A percentile compares a stretch with the other conserved stretches of the same genome.
phyloP scores from a whole-genome alignment of 768 basidiomycete genomes.

The Artomyces pyxidatus region DNA sequence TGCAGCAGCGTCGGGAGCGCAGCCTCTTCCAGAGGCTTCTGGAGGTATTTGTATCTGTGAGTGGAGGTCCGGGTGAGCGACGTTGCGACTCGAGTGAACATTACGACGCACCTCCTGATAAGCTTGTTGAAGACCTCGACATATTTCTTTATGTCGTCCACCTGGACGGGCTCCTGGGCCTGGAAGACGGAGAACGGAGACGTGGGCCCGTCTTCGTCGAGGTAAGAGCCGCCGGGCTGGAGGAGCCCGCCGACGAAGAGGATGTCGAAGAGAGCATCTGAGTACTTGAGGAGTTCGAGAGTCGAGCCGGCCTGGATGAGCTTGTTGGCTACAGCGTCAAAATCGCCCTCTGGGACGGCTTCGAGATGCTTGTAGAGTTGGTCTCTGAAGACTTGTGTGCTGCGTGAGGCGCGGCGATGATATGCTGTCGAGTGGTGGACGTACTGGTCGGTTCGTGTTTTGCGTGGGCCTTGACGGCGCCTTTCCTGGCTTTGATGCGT shows the following conservation, averaged over 20 bases:
- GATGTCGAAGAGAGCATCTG: conserved; percentile 93
- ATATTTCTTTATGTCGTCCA: conserved; percentile 87
- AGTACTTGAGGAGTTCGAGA: conserved; percentile 96
- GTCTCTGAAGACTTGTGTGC: conserved; percentile 73
- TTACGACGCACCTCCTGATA: conserved; percentile 69
- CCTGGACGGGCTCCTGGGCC: conserved; percentile 67
- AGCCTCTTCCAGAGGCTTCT: conserved; percentile 87
- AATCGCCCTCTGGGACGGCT: conserved; percentile 70
- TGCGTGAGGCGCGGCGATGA: conserved; percentile 3
- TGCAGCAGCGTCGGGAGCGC: conserved; percentile 81
- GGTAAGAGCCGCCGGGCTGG: conserved; percentile 88
- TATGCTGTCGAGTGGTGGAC: conserved; percentile 4
- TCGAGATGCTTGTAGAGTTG: conserved; percentile 89
- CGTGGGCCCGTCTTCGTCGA: conserved; percentile 79
- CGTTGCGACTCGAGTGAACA: not conserved
- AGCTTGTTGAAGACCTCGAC: conserved; percentile 94
- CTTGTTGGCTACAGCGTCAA: conserved; percentile 74
- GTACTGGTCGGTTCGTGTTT: conserved; percentile 84
- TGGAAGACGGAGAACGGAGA: conserved; percentile 88
- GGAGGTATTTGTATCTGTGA: conserved; percentile 94
- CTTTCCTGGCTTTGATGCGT: conserved; percentile 89
- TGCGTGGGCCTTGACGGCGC: conserved; percentile 85
- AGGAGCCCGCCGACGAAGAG: conserved; percentile 92
- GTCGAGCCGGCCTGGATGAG: conserved; percentile 87
- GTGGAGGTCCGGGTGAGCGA: conserved; percentile 5